These are phyloP conservation scores for Ceratobasidium sp. DNA, from an alignment of 1,284 basidiomycete genomes.

Conservation along the genomic window DNA sequence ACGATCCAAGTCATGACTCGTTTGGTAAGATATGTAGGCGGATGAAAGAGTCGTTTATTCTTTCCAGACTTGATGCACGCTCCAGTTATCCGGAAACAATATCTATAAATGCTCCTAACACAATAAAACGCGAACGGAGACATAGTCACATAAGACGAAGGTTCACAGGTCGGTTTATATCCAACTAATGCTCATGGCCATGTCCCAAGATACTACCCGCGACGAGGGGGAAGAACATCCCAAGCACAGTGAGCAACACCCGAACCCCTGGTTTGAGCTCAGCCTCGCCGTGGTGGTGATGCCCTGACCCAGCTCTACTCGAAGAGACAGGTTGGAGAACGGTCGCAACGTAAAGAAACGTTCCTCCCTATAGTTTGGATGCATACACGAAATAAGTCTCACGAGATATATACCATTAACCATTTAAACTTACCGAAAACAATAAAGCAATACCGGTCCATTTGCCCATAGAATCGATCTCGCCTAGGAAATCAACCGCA, in stretches of 20 bases:
- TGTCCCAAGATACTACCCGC: constrained; percentile 67
- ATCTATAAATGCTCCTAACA: too few relatives aligned
- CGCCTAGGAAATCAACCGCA: constrained; percentile 70
- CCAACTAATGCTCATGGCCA: constrained; percentile 51
- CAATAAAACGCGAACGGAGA: too few relatives aligned
- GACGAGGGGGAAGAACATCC: constrained; percentile 78
- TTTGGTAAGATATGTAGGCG: too few relatives aligned
- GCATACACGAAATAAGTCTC: constrained; percentile 9
- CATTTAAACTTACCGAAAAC: constrained; percentile 72
- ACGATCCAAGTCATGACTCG: too few relatives aligned
- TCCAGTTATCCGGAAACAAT: too few relatives aligned
- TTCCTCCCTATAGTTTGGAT: constrained; percentile 76
- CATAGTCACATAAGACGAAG: too few relatives aligned
- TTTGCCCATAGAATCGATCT: constrained; percentile 59
- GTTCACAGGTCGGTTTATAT: too few relatives aligned
- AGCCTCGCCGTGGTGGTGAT: constrained; percentile 60
- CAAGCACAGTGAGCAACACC: constrained; percentile 69
- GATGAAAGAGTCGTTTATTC: too few relatives aligned
- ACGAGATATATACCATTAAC: neutral
- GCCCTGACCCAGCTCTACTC: constrained; percentile 41
- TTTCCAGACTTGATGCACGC: too few relatives aligned
- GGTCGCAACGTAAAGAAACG: constrained; percentile 95
- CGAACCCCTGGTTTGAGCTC: constrained; percentile 64
- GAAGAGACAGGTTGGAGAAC: constrained; percentile 78
- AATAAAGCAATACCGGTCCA: constrained; percentile 83